Evolutionary conservation across 2,329 filamentous ascomycete species (phyloP).

Genomic region (Aureobasidium subglaciale): DNA sequence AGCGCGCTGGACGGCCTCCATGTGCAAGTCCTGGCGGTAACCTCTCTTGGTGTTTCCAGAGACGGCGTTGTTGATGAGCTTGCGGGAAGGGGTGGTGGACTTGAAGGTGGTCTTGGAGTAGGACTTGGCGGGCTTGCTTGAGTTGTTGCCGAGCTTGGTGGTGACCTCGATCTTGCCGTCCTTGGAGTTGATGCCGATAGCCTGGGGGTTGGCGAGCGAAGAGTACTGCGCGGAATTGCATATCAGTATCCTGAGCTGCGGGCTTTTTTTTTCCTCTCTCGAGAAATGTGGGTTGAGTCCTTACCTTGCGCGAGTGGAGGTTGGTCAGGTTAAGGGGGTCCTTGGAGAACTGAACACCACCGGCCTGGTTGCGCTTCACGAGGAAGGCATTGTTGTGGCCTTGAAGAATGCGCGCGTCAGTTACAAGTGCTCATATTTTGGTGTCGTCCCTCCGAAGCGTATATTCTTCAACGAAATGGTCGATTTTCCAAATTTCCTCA

Average conservation of each 20-base stretch:
- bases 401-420: constrained; percentile 33
- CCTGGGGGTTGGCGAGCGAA: constrained; percentile 80
- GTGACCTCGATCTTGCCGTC: constrained; percentile 74
- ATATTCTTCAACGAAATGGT: not conserved
- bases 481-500: not conserved
- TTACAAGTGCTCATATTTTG: not conserved
- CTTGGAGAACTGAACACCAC: constrained; percentile 83
- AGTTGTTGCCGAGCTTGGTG: constrained; percentile 72
- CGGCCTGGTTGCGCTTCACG: constrained; percentile 76
- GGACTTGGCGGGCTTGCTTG: constrained; percentile 65
- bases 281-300: not conserved
- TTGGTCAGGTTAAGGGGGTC: constrained; percentile 92
- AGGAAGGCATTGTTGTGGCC: constrained; percentile 85
- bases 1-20: constrained; percentile 72
- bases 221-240: constrained; percentile 69
- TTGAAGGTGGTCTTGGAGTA: constrained; percentile 61
- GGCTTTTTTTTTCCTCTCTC: too few species aligned
- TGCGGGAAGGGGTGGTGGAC: constrained; percentile 67
- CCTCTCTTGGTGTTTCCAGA: constrained; percentile 72
- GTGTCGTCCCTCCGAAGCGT: not conserved
- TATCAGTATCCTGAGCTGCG: too few species aligned
- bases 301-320: constrained; percentile 83
- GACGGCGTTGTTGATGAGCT: constrained; percentile 85
- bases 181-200: constrained; percentile 71
- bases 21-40: constrained; percentile 58